Evolutionary conservation across 148 eudicot genomes (phyloP).

Genomic region (Drosera capensis): DNA sequence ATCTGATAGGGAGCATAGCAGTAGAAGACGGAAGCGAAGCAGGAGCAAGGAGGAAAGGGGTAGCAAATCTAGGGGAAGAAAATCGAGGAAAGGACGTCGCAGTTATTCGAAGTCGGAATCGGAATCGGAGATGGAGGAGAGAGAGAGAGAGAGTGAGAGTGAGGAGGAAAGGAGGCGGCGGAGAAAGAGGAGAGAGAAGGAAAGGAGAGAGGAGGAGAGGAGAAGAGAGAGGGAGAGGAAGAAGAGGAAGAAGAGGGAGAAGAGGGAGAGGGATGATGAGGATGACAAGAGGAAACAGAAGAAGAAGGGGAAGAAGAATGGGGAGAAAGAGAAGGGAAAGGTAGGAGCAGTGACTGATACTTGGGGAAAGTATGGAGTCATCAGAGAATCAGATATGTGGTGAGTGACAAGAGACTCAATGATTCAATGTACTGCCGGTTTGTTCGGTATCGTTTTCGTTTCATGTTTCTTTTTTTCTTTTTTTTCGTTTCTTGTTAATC

Average conservation of each 20-base stretch:
- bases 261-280: conserved; percentile 9
- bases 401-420: conserved; percentile 9
- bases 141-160: conserved; percentile 17
- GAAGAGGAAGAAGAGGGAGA: conserved; percentile 16
- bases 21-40: conserved; percentile 18
- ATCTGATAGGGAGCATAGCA: conserved; percentile 13
- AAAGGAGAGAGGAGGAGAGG: conserved; percentile 9
- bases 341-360: conserved; percentile 62
- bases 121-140: conserved; percentile 22
- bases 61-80: conserved; percentile 21
- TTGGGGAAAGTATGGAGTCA: conserved; percentile 87
- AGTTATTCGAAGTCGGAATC: conserved; percentile 20
- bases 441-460: background rate
- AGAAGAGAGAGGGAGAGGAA: conserved; percentile 15
- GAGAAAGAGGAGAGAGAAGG: conserved; percentile 8
- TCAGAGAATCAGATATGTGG: conserved; percentile 95
- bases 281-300: conserved; percentile 8
- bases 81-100: conserved; percentile 17
- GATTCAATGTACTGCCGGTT: background rate
- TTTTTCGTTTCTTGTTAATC: background rate
- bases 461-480: background rate
- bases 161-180: conserved; percentile 20
- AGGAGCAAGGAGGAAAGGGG: conserved; percentile 9
- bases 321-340: conserved; percentile 44
- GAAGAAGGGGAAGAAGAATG: conserved; percentile 25